Base-by-base conservation (phyloP, 352 stramenopile species). In the Globisporangium recalcitrans region DNA sequence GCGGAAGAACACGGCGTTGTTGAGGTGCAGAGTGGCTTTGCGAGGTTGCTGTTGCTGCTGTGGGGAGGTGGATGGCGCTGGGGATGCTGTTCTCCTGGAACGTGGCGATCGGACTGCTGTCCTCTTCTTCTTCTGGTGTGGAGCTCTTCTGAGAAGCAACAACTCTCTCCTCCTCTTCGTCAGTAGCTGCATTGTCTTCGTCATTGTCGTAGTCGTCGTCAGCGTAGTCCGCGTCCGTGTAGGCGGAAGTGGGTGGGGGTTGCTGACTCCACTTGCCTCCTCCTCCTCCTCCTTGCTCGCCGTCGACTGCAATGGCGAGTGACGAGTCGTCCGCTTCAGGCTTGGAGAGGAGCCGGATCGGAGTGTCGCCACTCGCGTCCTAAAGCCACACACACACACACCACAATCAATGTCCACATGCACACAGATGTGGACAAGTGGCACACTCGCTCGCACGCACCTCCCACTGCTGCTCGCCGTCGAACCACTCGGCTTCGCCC, bases 391-490 rank as follows among this genome's bases (percentile, higher is more conserved):
- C 9, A 36, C 13, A 10, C 9, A 11, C 27, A 40, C 7, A 40
- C 1, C 27, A 26, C 49, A 38, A 51, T n/a, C n/a, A n/a, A n/a
- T n/a, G n/a, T n/a, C n/a, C 3, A 29, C 27, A 31, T 6, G 27
- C 27, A 4, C 22, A 52, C 29, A n/a, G n/a, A n/a, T n/a, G n/a
- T n/a, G n/a, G n/a, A n/a, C n/a, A n/a, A n/a, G n/a, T n/a, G n/a
- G n/a, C n/a, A n/a, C n/a, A n/a, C n/a, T n/a, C n/a, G n/a, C n/a
- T n/a, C n/a, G 19, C 3, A 36, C 47, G 46, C 9, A 64, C 70
- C 77, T 92, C 83, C 83, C 83, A 92, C 60, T 90, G 83, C 66
- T 88, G 71, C 53, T 75, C 61, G 11, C 83, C 83, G 5, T 86
- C 71, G 38, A 88, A 92, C 83, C 80, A 92, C 62, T 73, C 77